Conservation (phyloP, 176 grass and related monocot genomes). For the Oryza meridionalis region DNA sequence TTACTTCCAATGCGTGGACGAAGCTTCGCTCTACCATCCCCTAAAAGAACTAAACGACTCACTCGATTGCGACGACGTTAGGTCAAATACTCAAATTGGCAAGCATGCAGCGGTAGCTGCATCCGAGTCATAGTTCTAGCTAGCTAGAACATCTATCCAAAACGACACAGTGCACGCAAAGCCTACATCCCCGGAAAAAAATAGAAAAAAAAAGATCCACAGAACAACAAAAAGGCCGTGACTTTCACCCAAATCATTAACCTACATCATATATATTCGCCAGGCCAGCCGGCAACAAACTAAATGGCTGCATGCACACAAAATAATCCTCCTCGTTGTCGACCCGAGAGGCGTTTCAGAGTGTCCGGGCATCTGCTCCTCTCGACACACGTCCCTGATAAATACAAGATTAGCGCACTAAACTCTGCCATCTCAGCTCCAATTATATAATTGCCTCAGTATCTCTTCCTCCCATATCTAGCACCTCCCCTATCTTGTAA, state of each 20-base stretch:
- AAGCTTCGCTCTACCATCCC: background rate
- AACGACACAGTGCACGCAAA: background rate
- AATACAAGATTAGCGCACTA: constrained; percentile 22
- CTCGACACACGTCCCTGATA: constrained; percentile 42
- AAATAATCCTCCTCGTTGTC: constrained; percentile 6
- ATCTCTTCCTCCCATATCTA: constrained; percentile 33
- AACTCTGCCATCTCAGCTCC: background rate
- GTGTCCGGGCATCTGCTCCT: background rate
- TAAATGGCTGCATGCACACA: background rate
- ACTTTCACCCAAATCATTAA: background rate
- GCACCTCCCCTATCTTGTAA: constrained; percentile 12
- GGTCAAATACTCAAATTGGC: background rate
- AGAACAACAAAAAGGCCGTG: background rate
- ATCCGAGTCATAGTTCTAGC: background rate
- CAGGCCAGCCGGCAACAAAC: background rate
- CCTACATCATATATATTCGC: background rate
- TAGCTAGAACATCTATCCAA: background rate
- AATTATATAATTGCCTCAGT: constrained; percentile 26
- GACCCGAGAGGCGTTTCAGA: background rate
- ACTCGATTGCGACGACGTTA: background rate
- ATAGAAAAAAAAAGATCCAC: background rate
- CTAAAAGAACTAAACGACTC: background rate
- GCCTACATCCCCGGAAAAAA: background rate
- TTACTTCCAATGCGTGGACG: background rate
- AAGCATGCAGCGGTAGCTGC: background rate